phyloP scores from a whole-genome alignment of 140 eudicot species.

The Oenanthe javanica region DNA sequence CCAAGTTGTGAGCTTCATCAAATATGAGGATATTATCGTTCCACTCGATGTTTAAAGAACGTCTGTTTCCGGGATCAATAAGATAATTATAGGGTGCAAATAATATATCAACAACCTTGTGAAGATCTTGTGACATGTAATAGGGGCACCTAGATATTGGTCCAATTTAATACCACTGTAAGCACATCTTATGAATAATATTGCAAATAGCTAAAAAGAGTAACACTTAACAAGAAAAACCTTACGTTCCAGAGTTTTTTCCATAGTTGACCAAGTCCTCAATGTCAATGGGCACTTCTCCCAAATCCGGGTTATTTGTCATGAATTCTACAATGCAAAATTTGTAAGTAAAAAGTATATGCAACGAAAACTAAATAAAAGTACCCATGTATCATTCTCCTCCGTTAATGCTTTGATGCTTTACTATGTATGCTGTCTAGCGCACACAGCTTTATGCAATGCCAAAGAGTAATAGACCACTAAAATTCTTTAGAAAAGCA shows the following conservation, averaged over 20 bases:
- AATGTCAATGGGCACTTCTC: conserved; percentile 95
- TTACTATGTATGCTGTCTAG: not conserved
- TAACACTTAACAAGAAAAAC: conserved; percentile 19
- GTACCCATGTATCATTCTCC: not conserved
- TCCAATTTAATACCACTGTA: conserved; percentile 16
- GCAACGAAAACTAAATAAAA: not conserved
- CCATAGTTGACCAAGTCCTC: conserved; percentile 97
- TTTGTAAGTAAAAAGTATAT: conserved; percentile 6
- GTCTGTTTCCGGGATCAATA: conserved; percentile 71
- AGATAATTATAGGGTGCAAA: conserved; percentile 99
- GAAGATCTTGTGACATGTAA: conserved; percentile 82
- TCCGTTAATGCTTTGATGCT: not conserved
- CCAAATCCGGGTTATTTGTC: conserved; percentile 67
- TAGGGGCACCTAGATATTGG: conserved; percentile 76
- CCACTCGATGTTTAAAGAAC: conserved; percentile 72
- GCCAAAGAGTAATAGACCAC: not conserved
- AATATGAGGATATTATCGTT: conserved; percentile 62
- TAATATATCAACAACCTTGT: conserved; percentile 81
- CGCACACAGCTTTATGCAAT: not conserved
- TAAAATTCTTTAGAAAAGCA: not conserved
- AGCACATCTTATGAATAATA: conserved; percentile 9
- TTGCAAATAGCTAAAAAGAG: conserved; percentile 7
- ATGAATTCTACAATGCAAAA: conserved; percentile 44
- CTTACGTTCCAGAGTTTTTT: conserved; percentile 87
- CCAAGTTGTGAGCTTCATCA: conserved; percentile 99